Evolutionary conservation across 164 flowering plant species (phyloP), one percentile per base, ranked within the genome.

Genomic region (Paratinospora sagittata): DNA sequence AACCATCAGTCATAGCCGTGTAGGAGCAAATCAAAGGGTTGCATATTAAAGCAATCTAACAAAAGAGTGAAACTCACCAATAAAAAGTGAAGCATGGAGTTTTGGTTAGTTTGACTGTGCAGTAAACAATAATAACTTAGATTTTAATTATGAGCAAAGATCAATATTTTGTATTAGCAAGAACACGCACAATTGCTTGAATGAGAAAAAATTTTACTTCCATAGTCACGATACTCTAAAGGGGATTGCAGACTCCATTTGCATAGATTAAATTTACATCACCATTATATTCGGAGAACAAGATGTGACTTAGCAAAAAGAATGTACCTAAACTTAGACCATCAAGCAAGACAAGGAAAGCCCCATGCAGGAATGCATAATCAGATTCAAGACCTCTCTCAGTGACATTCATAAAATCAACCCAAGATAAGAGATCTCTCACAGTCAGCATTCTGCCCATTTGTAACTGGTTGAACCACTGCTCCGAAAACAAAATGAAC

Each of bases 361-460:
- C 89, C 58, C 99, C 99, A 78, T 96, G 99, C 30, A 91, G 70
- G 49, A 88, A 82, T 27, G 98, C 90, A 79, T 72, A 73, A 33
- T 81, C 81, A 39, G 88, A 81, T 26, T 82, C 81, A 68, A 96
- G 78, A 68, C 73, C 82, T 71, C 57, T 67, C 74, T 75, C 86
- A 0, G 87, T 79, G 34, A 67, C 83, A 71, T 88, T 83, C 6
- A 96, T 75, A 78, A 96, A 96, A 33, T 81, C 81, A 69, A 93
- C 74, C 99, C 99, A 96, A 68, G 99, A 88, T 62, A 93, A 78
- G 33, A 96, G 96, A 80, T 96, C 99, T 79, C 99, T 88, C 45
- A 93, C 85, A 23, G 98, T 96, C 62, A 96, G 94, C 27, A 68
- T 64, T 75, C 91, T 85, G 68, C 97, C 91, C 17, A 78, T 71